Evolutionary conservation across 164 flowering plant species (phyloP), one percentile per base, ranked within the genome.

Genomic region (Stephania japonica): DNA sequence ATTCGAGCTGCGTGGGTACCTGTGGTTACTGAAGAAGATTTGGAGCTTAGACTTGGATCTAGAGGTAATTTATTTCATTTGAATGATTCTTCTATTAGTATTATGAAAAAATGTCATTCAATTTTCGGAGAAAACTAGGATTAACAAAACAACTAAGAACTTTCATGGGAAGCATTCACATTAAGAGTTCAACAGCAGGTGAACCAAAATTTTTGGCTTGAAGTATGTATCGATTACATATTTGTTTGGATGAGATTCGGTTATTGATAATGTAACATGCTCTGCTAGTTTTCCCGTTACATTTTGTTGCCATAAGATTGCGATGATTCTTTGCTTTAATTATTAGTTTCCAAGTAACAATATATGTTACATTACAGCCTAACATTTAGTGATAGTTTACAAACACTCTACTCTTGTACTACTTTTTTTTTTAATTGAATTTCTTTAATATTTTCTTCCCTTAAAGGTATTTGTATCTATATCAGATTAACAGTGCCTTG

Each of bases 1-100:
- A 70, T 71, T 69, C 11, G 70, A 25, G 71, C 75, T 66, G 75
- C 82, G 14, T 72, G 82, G 82, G 77, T 21, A 16, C 73, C 81
- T 42, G 70, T 75, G 19, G 70, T 76, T 65, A 73, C 82, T 44
- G 82, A 80, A 62, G 82, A 80, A 71, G 82, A 80, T 68, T 77
- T 80, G 53, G 82, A 80, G 75, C 80, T 80, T 42, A 76, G 82
- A 63, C 82, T 80, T 72, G 82, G 82, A 77, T 61, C 44, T 19
- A 72, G 43, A 77, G 82, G 82, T 80, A 32, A 41, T 71, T 43
- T 72, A 14, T 4, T 12, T 5, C 47, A 67, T 38, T 56, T 59
- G 42, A 19, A 4, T 71, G 16, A 10, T 19, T 21, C 21, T 59
- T 25, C 26, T 27, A 9, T 56, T 63, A 13, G 13, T 64, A 53